A percentile compares a stretch with the other conserved stretches of the same genome.
These are phyloP conservation scores for Brachypodium distachyon DNA, from an alignment of 202 grass and related monocot species.

Conservation along the genomic window DNA sequence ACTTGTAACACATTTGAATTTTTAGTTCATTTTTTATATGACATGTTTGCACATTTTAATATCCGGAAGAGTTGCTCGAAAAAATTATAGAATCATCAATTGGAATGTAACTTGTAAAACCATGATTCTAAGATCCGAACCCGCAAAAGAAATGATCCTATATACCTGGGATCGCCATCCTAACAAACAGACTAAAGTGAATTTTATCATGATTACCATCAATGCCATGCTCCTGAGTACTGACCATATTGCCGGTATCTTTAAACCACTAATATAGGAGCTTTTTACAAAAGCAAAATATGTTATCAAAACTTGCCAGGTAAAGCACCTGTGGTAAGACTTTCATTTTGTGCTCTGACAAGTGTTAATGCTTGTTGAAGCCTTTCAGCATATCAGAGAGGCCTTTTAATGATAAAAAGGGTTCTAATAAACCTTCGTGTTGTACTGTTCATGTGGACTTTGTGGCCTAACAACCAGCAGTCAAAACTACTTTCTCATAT, in stretches of 20 bases:
- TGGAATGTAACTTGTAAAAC: neutral
- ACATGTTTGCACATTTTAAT: neutral
- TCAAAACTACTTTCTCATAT: slow-evolving; percentile 31
- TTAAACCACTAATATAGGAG: slow-evolving; percentile 29
- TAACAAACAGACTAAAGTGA: neutral
- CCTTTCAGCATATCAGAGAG: slow-evolving; percentile 8
- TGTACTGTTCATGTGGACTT: neutral
- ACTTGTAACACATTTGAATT: neutral
- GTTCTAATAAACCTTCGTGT: neutral
- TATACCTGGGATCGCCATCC: neutral
- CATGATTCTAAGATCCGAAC: too few species aligned
- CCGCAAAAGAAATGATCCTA: neutral
- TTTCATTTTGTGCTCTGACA: slow-evolving; percentile 31
- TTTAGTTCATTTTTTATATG: neutral
- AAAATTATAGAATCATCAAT: neutral
- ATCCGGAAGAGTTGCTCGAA: neutral
- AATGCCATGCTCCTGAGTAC: slow-evolving; percentile 32
- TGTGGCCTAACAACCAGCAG: neutral
- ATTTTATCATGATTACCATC: slow-evolving; percentile 41
- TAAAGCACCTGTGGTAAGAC: slow-evolving; percentile 26
- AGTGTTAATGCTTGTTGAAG: slow-evolving; percentile 4
- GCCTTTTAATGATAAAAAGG: slow-evolving; percentile 28
- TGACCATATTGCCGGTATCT: slow-evolving; percentile 51
- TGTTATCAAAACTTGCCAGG: slow-evolving; percentile 22
- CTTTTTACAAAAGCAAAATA: slow-evolving; percentile 33